A percentile compares a stretch with the other conserved stretches of the same genome.
phyloP scores from a whole-genome alignment of 2,329 filamentous ascomycete genomes.

The Colletotrichum magnum region DNA sequence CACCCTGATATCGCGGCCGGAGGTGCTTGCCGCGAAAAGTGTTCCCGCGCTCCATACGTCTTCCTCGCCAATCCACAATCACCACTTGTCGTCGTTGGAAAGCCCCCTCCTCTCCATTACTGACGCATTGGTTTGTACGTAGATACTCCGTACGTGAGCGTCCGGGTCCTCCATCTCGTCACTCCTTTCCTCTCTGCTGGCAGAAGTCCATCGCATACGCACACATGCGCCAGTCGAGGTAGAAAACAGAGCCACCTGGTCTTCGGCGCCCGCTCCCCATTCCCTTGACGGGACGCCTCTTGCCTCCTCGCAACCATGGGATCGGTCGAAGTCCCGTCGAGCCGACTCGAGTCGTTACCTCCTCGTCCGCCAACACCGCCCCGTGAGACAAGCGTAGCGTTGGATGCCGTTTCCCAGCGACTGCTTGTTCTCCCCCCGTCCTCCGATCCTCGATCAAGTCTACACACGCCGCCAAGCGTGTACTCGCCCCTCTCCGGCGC shows the following conservation, averaged over 20 bases:
- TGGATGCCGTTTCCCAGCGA: slow-evolving; percentile 52
- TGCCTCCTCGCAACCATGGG: slow-evolving; percentile 54
- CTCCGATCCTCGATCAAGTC: slow-evolving; percentile 54
- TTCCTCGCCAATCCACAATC: slow-evolving; percentile 24
- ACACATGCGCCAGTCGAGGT: slow-evolving; percentile 32
- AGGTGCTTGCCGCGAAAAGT: slow-evolving; percentile 27
- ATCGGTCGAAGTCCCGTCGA: slow-evolving; percentile 53
- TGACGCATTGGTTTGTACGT: slow-evolving; percentile 26
- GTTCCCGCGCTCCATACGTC: slow-evolving; percentile 19
- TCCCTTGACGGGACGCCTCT: slow-evolving; percentile 16
- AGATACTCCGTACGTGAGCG: neutral
- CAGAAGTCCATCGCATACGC: slow-evolving; percentile 12
- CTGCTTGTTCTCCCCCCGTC: slow-evolving; percentile 53
- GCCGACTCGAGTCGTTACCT: slow-evolving; percentile 66
- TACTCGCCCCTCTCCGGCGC: slow-evolving; percentile 60
- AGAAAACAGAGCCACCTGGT: slow-evolving; percentile 23
- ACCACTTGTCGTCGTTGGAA: slow-evolving; percentile 27
- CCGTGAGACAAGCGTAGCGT: slow-evolving; percentile 63
- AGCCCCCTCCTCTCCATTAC: slow-evolving; percentile 18
- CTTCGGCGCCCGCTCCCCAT: slow-evolving; percentile 21
- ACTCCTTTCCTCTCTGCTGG: slow-evolving; percentile 22
- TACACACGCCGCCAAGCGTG: slow-evolving; percentile 68
- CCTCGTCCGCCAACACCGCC: slow-evolving; percentile 78
- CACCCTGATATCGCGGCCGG: slow-evolving; percentile 22
- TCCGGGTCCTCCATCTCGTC: slow-evolving; percentile 7